These are phyloP conservation scores for Murraya paniculata DNA, from an alignment of 345 rosid genomes.

Conservation along the genomic window DNA sequence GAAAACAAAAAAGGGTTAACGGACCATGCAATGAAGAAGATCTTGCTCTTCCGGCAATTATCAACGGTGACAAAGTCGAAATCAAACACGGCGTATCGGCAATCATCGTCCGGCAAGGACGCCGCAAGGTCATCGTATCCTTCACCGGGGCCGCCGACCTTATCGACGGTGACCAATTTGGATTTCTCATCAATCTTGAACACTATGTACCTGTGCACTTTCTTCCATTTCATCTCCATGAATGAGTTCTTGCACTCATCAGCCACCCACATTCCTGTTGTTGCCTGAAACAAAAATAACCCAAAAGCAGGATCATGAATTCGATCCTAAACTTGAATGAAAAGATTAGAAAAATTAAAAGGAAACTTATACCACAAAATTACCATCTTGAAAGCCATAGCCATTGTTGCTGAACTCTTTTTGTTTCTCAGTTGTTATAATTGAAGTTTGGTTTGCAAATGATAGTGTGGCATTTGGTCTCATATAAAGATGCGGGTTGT, in stretches of 20 bases:
- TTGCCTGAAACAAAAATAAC: constrained; percentile 44
- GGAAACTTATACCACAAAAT: neutral
- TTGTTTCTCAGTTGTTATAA: neutral
- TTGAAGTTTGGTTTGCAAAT: constrained; percentile 1
- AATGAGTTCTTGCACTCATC: constrained; percentile 88
- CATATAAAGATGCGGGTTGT: constrained; percentile 36
- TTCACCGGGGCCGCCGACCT: constrained; percentile 86
- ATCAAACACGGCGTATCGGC: constrained; percentile 90
- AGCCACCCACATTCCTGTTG: constrained; percentile 87
- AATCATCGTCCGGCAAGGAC: constrained; percentile 77
- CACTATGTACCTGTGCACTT: constrained; percentile 76
- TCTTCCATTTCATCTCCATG: constrained; percentile 98
- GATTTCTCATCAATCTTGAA: constrained; percentile 96
- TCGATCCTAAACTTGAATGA: no score
- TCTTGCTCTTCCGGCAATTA: constrained; percentile 96
- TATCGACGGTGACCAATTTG: constrained; percentile 76
- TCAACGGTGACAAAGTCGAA: constrained; percentile 93
- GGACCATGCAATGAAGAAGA: constrained; percentile 96
- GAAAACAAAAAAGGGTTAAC: constrained; percentile 2
- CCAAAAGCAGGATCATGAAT: neutral
- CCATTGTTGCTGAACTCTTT: constrained; percentile 49
- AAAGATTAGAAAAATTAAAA: neutral
- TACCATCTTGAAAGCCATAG: constrained; percentile 99
- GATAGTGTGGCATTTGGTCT: constrained; percentile 12
- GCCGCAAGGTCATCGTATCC: constrained; percentile 73